A percentile compares a stretch with the other conserved stretches of the same genome.
These are phyloP conservation scores for Syzygium aromaticum DNA, from an alignment of 345 rosid species.

Conservation along the genomic window DNA sequence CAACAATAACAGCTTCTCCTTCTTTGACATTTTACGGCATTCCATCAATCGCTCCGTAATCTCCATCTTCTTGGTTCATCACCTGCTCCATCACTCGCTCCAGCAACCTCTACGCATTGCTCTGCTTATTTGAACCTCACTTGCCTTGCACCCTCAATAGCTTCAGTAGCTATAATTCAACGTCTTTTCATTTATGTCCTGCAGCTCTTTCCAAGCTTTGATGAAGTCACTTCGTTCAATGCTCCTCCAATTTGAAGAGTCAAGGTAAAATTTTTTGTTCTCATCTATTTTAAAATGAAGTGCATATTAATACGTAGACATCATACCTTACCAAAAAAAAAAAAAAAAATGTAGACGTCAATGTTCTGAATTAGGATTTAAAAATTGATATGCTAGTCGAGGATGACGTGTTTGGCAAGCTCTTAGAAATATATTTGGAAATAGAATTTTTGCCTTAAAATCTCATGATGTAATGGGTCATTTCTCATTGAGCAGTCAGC, in stretches of 20 bases:
- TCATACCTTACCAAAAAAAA: no score
- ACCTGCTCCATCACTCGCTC: background rate
- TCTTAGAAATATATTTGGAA: background rate
- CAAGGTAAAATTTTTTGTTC: background rate
- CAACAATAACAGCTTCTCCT: background rate
- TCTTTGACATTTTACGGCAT: background rate
- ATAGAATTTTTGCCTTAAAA: background rate
- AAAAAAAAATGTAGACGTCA: no score
- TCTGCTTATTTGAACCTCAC: background rate
- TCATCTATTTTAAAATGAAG: background rate
- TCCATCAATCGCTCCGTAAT: background rate
- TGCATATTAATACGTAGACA: background rate
- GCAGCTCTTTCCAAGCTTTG: background rate
- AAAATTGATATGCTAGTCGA: background rate
- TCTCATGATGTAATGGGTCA: background rate
- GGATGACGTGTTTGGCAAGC: background rate
- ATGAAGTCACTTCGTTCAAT: background rate
- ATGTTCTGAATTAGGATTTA: background rate
- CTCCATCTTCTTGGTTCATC: background rate
- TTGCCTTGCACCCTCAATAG: background rate
- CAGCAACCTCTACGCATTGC: background rate
- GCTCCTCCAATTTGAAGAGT: background rate
- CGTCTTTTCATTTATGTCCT: background rate
- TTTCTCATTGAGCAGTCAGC: background rate
- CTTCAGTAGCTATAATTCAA: background rate